These are phyloP conservation scores for Furcasterigmium furcatum DNA, from an alignment of 2,329 filamentous ascomycete genomes.

Conservation along the genomic window DNA sequence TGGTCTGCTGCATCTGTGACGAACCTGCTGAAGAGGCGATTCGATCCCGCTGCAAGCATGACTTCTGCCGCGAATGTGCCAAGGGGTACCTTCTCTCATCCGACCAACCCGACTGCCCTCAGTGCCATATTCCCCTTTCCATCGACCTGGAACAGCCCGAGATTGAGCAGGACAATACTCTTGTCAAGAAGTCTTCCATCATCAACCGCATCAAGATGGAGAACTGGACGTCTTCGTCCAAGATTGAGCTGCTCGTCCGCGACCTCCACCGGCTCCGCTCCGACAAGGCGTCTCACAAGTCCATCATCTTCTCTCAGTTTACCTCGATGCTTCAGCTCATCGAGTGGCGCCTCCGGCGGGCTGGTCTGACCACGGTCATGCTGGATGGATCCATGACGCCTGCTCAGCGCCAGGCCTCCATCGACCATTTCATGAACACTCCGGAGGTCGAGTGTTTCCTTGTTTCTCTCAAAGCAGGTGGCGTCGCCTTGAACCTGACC, in stretches of 20 bases:
- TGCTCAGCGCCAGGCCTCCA: slow-evolving; percentile 86
- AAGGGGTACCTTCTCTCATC: slow-evolving; percentile 67
- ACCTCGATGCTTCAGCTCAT: slow-evolving; percentile 96
- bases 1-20: slow-evolving; percentile 94
- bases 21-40: slow-evolving; percentile 95
- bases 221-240: slow-evolving; percentile 96
- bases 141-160: slow-evolving; percentile 96
- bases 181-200: slow-evolving; percentile 92
- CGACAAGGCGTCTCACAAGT: slow-evolving; percentile 91
- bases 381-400: slow-evolving; percentile 97
- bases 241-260: slow-evolving; percentile 95
- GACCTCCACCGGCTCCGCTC: slow-evolving; percentile 89
- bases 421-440: slow-evolving; percentile 96
- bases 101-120: slow-evolving; percentile 76
- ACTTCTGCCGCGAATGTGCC: slow-evolving; percentile 48
- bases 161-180: slow-evolving; percentile 83
- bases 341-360: slow-evolving; percentile 91
- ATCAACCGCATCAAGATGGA: slow-evolving; percentile 99
- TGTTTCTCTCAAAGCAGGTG: slow-evolving; percentile 92
- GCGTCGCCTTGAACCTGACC: slow-evolving; percentile 91
- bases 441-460: slow-evolving; percentile 93
- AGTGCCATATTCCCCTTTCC: slow-evolving; percentile 82
- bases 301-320: slow-evolving; percentile 96
- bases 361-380: slow-evolving; percentile 98
- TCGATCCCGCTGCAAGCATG: slow-evolving; percentile 86